Conservation (phyloP, 2,329 filamentous ascomycete species). For the Thyridium curvatum region DNA sequence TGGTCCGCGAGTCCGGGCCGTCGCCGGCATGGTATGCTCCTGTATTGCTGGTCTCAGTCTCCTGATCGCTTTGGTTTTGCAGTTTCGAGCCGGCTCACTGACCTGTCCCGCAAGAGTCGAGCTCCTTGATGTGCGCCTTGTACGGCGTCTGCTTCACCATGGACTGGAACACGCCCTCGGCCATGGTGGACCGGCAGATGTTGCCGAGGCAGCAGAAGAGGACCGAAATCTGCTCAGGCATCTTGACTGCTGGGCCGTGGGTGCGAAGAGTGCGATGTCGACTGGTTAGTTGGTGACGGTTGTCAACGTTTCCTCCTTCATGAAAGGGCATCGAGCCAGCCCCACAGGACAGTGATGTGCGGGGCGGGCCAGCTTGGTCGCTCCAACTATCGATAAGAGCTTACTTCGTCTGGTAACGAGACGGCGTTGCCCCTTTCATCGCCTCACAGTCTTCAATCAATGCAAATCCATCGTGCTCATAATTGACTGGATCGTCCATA, state of each 20-base stretch:
- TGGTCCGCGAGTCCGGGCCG: slow-evolving; percentile 74
- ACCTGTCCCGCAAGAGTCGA: slow-evolving; percentile 88
- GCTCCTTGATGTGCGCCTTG: slow-evolving; percentile 51
- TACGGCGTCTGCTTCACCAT: slow-evolving; percentile 57
- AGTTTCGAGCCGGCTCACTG: slow-evolving; percentile 6
- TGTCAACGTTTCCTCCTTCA: too few species aligned
- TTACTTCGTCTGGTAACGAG: too few species aligned
- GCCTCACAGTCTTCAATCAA: too few species aligned
- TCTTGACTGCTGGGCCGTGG: slow-evolving; percentile 1
- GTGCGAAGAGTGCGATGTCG: not conserved
- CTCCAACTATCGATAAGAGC: too few species aligned
- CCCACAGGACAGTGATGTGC: too few species aligned
- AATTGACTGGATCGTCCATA: too few species aligned
- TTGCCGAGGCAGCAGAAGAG: slow-evolving; percentile 97
- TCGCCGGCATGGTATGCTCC: slow-evolving; percentile 78
- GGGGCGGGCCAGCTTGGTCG: too few species aligned
- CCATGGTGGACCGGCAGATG: slow-evolving; percentile 93
- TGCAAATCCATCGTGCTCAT: too few species aligned
- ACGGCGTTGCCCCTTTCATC: too few species aligned
- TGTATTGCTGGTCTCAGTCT: slow-evolving; percentile 14
- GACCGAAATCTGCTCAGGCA: slow-evolving; percentile 51
- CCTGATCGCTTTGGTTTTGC: too few species aligned
- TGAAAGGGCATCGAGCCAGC: too few species aligned
- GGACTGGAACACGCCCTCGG: slow-evolving; percentile 83
- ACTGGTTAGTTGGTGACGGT: not conserved